A percentile compares a stretch with the other conserved stretches of the same genome.
phyloP scores from a whole-genome alignment of 1,284 basidiomycete genomes.

The Irpex sp. region DNA sequence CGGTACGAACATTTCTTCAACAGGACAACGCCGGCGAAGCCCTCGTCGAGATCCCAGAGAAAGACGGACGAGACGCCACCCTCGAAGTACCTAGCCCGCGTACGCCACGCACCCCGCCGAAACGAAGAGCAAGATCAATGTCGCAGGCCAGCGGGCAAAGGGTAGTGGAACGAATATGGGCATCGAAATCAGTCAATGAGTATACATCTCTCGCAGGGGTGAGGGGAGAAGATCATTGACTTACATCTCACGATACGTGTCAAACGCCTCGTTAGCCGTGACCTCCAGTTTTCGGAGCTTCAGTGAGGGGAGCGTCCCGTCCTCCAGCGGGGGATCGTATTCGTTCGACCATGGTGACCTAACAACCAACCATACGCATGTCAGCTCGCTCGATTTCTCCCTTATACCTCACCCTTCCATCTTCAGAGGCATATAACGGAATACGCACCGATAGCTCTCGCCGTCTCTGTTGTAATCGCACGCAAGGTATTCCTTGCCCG shows the following conservation, averaged over 20 bases:
- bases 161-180: no score
- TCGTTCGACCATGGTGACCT: slow-evolving; percentile 98
- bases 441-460: slow-evolving; percentile 82
- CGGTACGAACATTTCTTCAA: slow-evolving; percentile 84
- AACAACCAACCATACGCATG: slow-evolving; percentile 4
- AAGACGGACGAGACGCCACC: slow-evolving; percentile 97
- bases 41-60: slow-evolving; percentile 95
- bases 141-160: no score
- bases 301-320: slow-evolving; percentile 80
- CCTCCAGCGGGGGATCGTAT: slow-evolving; percentile 84
- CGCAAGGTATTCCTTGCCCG: slow-evolving; percentile 85
- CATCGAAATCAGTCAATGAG: no score
- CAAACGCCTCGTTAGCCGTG: slow-evolving; percentile 92
- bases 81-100: slow-evolving; percentile 77
- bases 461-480: slow-evolving; percentile 99
- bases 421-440: background rate
- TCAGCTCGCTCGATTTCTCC: slow-evolving; percentile 1
- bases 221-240: slow-evolving; percentile 14
- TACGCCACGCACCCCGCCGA: background rate
- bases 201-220: background rate
- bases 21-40: slow-evolving; percentile 94
- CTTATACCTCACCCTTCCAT: background rate
- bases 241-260: slow-evolving; percentile 94
- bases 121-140: no score
- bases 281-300: slow-evolving; percentile 91